Conservation (phyloP, 2,329 filamentous ascomycete species). For the Dactylellina sp. region DNA sequence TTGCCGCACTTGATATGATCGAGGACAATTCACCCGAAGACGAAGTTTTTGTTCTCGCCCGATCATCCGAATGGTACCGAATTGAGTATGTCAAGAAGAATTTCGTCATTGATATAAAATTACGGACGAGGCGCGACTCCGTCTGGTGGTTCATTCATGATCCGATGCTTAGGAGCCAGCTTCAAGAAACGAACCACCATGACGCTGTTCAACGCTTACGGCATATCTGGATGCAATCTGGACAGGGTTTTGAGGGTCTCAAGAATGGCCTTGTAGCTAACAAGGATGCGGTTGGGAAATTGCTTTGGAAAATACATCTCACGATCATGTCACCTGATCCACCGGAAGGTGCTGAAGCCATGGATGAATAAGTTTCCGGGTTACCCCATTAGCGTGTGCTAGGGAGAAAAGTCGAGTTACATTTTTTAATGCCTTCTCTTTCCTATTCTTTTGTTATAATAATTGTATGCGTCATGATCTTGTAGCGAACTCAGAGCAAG, state of each 20-base stretch:
- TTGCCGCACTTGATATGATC: conserved; percentile 72
- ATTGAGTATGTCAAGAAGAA: conserved; percentile 68
- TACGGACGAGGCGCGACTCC: conserved; percentile 67
- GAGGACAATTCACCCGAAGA: conserved; percentile 70
- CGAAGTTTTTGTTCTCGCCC: conserved; percentile 69
- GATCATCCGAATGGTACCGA: conserved; percentile 71
- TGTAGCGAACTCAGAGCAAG: conserved; percentile 56
- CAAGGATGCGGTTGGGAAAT: conserved; percentile 58
- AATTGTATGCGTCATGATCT: conserved; percentile 48
- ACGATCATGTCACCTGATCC: conserved; percentile 52
- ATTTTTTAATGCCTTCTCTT: not conserved
- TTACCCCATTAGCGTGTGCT: conserved; percentile 13
- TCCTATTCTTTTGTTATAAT: conserved; percentile 11
- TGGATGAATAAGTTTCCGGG: conserved; percentile 25
- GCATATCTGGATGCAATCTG: conserved; percentile 59
- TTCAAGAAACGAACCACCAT: conserved; percentile 55
- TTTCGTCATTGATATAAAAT: conserved; percentile 69
- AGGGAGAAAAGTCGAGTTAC: conserved; percentile 3
- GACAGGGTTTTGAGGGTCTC: conserved; percentile 60
- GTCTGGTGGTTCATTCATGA: conserved; percentile 69
- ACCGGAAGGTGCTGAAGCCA: conserved; percentile 7
- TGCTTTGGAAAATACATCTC: conserved; percentile 60
- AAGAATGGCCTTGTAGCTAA: conserved; percentile 61
- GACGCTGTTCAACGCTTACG: conserved; percentile 55
- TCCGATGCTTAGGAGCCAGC: conserved; percentile 56